Evolutionary conservation across 2,329 filamentous ascomycete genomes (phyloP), one percentile per base, ranked within the genome.

Genomic region (Leptodontidium sp.): DNA sequence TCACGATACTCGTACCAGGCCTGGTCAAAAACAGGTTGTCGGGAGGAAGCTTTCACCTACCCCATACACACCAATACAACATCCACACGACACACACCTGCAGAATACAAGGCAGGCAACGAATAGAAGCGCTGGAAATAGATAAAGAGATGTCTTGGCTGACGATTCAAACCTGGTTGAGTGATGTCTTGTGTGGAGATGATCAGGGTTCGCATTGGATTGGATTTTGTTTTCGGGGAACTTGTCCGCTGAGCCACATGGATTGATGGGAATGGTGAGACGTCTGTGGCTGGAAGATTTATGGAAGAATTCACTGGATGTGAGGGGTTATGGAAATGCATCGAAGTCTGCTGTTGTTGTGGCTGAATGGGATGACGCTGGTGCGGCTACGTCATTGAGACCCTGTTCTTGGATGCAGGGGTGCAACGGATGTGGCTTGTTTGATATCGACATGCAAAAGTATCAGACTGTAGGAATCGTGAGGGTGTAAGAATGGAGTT

Each of bases 91-190:
- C 21, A 26, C n/a, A n/a, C 21, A 38, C 52, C 52, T 57, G 8
- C 52, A 35, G 6, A 50, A 50, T 12, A 45, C 15, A 35, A n/a
- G 40, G 59, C 15, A 32, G 43, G 11, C 11, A 14, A 29, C 24
- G 29, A 50, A 38, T 62, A 21, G 24, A 32, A 21, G 29, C 12
- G 7, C 5, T 24, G 29, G 15, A 50, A 47, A 49, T 32, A 32
- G 29, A 26, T 21, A 29, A 49, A 4, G n/a, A 62, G 40, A 62
- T 62, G 59, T 62, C 59, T 62, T 62, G 59, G 59, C 59, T 62
- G 59, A 49, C 59, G 59, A 62, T 4, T 62, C 26, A 62, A 62
- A 49, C 45, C 59, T 50, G 59, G 43, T 49, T 61, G 17, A 29
- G 24, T n/a, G 21, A 11, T 35, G 32, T 59, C n/a, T n/a, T 14